Percentiles rank a stretch among this genome's conserved stretches.
phyloP scores from a whole-genome alignment of 2,329 filamentous ascomycete genomes.

The Fusarium zealandicum region DNA sequence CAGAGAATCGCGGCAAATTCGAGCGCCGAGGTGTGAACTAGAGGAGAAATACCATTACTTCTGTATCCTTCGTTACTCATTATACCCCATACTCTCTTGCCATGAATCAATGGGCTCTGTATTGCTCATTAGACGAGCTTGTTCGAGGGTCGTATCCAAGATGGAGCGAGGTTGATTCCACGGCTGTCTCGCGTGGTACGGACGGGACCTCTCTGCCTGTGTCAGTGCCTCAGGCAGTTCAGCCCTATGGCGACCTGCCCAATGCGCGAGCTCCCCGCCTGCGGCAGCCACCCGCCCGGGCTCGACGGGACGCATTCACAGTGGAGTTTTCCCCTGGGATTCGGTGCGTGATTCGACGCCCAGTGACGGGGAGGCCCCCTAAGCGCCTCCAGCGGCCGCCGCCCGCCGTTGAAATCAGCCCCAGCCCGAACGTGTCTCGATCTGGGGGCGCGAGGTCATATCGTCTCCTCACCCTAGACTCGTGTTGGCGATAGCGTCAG shows the following conservation, averaged over 20 bases:
- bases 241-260: constrained; percentile 11
- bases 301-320: too few relatives aligned
- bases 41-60: too few relatives aligned
- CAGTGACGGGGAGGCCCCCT: too few relatives aligned
- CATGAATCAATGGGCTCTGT: too few relatives aligned
- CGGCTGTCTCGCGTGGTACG: background rate
- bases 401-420: background rate
- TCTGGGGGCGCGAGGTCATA: background rate
- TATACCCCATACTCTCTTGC: background rate
- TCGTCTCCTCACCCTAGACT: constrained; percentile 7
- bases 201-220: background rate
- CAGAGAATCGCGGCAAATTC: constrained; percentile 12
- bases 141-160: background rate
- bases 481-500: constrained; percentile 1
- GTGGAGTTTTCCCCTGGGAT: background rate
- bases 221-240: constrained; percentile 3
- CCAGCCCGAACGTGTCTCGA: constrained; percentile 1
- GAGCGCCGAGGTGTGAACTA: background rate
- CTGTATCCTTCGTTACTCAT: too few relatives aligned
- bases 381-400: background rate
- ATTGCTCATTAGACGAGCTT: too few relatives aligned
- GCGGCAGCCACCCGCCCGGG: background rate
- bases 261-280: background rate
- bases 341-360: background rate
- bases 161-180: background rate